These are phyloP conservation scores for Solanum pinnatisectum DNA, from an alignment of 257 asterid genomes.

Conservation along the genomic window DNA sequence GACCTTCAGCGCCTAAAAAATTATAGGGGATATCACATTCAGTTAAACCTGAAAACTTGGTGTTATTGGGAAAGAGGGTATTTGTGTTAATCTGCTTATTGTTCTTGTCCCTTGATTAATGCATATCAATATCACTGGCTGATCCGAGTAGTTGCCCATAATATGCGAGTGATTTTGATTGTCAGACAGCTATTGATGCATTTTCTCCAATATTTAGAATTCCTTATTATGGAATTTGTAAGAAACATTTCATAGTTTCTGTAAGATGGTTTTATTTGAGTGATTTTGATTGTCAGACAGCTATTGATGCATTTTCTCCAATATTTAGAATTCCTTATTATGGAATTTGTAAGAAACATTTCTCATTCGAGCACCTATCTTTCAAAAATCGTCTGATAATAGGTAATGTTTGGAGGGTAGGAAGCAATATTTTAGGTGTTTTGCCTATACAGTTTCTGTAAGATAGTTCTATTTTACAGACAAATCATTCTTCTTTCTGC, in stretches of 20 bases:
- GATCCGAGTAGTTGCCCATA: not conserved
- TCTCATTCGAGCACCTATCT: not conserved
- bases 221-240: not conserved
- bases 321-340: not conserved
- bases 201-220: not conserved
- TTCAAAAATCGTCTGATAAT: not conserved
- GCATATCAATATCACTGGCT: not conserved
- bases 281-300: not conserved
- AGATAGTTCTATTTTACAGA: not conserved
- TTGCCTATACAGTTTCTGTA: not conserved
- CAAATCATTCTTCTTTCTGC: conserved; percentile 5
- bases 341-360: not conserved
- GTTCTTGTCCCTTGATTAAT: not conserved
- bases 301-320: not conserved
- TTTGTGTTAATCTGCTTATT: not conserved
- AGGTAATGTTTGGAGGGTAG: not conserved
- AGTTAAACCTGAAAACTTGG: not conserved
- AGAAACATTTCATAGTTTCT: not conserved
- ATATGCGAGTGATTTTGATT: not conserved
- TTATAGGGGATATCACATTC: not conserved
- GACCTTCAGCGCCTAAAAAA: not conserved
- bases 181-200: not conserved
- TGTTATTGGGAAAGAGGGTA: not conserved
- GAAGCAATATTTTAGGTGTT: not conserved
- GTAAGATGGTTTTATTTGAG: too few relatives aligned